Evolutionary conservation across 306 rosid species (phyloP).

Genomic region (Fragaria iinumae): DNA sequence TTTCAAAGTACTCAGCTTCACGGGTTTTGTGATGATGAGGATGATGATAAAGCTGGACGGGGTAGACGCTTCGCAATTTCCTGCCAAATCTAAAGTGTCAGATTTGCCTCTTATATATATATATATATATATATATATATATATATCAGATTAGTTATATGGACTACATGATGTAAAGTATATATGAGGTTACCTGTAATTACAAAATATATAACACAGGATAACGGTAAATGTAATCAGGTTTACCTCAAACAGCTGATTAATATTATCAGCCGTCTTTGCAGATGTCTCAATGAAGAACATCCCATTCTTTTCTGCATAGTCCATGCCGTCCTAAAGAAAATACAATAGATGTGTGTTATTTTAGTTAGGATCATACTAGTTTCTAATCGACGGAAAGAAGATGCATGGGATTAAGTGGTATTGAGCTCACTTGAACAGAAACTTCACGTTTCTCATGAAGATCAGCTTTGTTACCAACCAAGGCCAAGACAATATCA

Average conservation of each 20-base stretch:
- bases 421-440: slow-evolving; percentile 51
- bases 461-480: slow-evolving; percentile 95
- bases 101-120: not conserved
- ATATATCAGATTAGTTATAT: not conserved
- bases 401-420: slow-evolving; percentile 9
- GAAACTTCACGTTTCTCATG: slow-evolving; percentile 83
- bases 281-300: slow-evolving; percentile 99
- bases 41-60: slow-evolving; percentile 39
- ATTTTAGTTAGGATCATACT: not conserved
- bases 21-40: slow-evolving; percentile 31
- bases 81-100: slow-evolving; percentile 28
- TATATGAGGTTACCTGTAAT: not conserved
- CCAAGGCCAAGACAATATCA: slow-evolving; percentile 91
- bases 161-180: not conserved
- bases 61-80: slow-evolving; percentile 58
- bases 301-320: slow-evolving; percentile 94
- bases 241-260: slow-evolving; percentile 91
- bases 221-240: slow-evolving; percentile 14
- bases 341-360: not conserved
- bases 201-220: not conserved
- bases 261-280: slow-evolving; percentile 95
- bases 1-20: slow-evolving; percentile 1
- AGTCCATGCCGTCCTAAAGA: slow-evolving; percentile 78
- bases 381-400: slow-evolving; percentile 10
- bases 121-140: too few relatives aligned